A percentile compares a stretch with the other conserved stretches of the same genome.
Conservation (phyloP, 2,329 filamentous ascomycete species). For the Colletotrichum gigasporum region DNA sequence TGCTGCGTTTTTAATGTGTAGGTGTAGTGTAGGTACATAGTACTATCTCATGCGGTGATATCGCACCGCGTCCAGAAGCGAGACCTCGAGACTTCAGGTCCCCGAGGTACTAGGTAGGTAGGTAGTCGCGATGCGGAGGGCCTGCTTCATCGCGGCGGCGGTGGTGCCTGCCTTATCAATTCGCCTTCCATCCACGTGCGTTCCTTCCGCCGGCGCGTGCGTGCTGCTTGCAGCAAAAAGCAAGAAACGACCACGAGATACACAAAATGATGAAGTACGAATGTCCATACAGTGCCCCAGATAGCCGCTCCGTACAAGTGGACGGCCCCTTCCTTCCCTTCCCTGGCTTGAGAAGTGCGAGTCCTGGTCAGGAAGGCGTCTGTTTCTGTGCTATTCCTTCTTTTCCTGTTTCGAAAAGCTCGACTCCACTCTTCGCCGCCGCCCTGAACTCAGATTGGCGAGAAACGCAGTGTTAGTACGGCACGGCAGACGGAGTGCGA, state of each 20-base stretch:
- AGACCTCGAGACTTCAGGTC: not conserved
- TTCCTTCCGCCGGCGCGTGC: not conserved
- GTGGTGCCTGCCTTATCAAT: slow-evolving; percentile 1
- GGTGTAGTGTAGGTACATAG: too few species aligned
- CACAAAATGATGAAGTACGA: not conserved
- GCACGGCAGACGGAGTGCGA: slow-evolving; percentile 13
- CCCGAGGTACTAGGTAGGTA: not conserved
- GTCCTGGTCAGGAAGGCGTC: not conserved
- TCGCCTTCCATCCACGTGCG: slow-evolving; percentile 6
- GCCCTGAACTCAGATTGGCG: slow-evolving; percentile 25
- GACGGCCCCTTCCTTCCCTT: not conserved
- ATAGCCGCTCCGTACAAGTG: not conserved
- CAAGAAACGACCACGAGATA: slow-evolving; percentile 1
- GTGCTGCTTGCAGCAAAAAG: slow-evolving; percentile 17
- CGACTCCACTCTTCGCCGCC: slow-evolving; percentile 5
- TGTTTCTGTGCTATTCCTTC: slow-evolving; percentile 13
- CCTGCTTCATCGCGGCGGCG: not conserved
- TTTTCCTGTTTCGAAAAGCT: slow-evolving; percentile 22
- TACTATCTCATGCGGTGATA: too few species aligned
- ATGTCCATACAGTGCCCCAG: not conserved
- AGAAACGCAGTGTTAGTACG: slow-evolving; percentile 5
- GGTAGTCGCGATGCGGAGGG: not conserved
- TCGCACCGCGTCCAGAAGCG: not conserved
- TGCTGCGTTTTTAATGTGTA: too few species aligned
- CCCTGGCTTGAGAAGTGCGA: not conserved